A percentile compares a stretch with the other conserved stretches of the same genome.
phyloP scores from a whole-genome alignment of 768 basidiomycete genomes.

The Russula sp. region DNA sequence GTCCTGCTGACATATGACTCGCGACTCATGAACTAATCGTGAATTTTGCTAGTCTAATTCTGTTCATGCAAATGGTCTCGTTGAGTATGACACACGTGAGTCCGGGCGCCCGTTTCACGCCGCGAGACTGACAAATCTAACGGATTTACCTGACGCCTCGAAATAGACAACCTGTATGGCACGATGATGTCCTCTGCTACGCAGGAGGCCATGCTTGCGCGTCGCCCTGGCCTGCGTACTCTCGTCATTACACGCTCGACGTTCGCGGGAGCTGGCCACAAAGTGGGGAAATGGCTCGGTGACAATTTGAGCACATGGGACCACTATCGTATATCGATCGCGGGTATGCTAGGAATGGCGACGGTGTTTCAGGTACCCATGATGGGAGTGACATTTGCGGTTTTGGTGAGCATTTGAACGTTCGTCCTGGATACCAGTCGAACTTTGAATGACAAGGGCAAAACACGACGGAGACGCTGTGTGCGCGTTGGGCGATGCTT shows the following conservation, averaged over 20 bases:
- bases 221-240: conserved; percentile 58
- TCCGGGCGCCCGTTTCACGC: neutral
- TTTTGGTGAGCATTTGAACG: conserved; percentile 44
- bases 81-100: conserved; percentile 55
- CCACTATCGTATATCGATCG: conserved; percentile 57
- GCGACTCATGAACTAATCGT: neutral
- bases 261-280: conserved; percentile 62
- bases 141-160: neutral
- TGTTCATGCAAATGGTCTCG: conserved; percentile 54
- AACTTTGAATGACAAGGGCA: conserved; percentile 38
- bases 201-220: conserved; percentile 56
- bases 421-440: neutral
- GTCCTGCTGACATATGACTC: conserved; percentile 42
- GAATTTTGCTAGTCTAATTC: conserved; percentile 35
- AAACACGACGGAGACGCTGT: conserved; percentile 65
- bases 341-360: conserved; percentile 64
- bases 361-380: conserved; percentile 68
- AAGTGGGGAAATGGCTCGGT: conserved; percentile 72
- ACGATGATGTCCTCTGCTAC: conserved; percentile 69
- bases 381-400: conserved; percentile 78
- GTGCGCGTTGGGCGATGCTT: conserved; percentile 73
- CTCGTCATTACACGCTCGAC: conserved; percentile 73
- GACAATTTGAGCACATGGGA: conserved; percentile 61
- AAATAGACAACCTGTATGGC: conserved; percentile 60
- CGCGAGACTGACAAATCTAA: neutral